phyloP scores from a whole-genome alignment of 2,329 filamentous ascomycete species.

The Tothia fuscella region DNA sequence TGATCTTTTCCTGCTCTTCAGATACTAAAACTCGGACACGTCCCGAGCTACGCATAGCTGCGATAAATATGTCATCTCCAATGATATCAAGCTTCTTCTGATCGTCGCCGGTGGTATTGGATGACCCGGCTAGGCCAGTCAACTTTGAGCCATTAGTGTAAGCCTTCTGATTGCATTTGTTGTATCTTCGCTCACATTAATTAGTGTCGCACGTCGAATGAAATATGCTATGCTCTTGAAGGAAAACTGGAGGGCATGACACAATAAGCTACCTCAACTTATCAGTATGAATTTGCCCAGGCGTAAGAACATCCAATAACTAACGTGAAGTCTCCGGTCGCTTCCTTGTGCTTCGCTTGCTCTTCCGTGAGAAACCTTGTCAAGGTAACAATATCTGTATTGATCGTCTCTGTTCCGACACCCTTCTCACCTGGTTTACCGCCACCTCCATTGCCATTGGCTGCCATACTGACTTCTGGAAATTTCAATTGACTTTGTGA shows the following conservation, averaged over 20 bases:
- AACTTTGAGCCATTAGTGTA: slow-evolving; percentile 34
- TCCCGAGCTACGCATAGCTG: slow-evolving; percentile 84
- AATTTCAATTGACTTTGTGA: no score
- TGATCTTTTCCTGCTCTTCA: slow-evolving; percentile 89
- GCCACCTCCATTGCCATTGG: slow-evolving; percentile 2
- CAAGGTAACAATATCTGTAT: slow-evolving; percentile 91
- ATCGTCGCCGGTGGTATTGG: slow-evolving; percentile 92
- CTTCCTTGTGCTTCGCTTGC: slow-evolving; percentile 83
- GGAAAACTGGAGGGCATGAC: slow-evolving; percentile 95
- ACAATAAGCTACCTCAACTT: slow-evolving; percentile 58
- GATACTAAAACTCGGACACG: slow-evolving; percentile 90
- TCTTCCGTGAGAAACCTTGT: slow-evolving; percentile 95
- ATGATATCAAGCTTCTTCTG: slow-evolving; percentile 99
- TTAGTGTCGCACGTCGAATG: slow-evolving; percentile 87
- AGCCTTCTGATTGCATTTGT: neutral
- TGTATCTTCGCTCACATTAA: slow-evolving; percentile 47
- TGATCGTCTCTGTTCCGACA: slow-evolving; percentile 63
- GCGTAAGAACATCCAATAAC: slow-evolving; percentile 26
- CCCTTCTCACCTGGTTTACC: slow-evolving; percentile 25
- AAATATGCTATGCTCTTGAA: slow-evolving; percentile 99
- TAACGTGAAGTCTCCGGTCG: slow-evolving; percentile 97
- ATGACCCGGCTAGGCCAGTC: slow-evolving; percentile 84
- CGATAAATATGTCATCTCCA: slow-evolving; percentile 94
- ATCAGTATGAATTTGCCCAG: neutral
- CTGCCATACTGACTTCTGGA: slow-evolving; percentile 3